Evolutionary conservation across 2,329 filamentous ascomycete species (phyloP).

Genomic region (Scedosporium boydii): DNA sequence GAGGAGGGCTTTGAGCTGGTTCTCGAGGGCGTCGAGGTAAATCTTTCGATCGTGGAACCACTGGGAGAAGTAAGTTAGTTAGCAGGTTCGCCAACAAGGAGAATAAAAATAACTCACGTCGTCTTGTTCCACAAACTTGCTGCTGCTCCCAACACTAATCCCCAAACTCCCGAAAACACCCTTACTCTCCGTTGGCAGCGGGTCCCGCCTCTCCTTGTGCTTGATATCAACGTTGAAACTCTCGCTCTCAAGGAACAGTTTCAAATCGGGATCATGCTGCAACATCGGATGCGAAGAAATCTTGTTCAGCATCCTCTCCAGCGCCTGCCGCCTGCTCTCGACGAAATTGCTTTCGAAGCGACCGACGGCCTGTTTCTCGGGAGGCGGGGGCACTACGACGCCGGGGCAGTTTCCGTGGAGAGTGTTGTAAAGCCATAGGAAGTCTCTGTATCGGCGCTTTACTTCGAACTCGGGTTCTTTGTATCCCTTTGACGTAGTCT

Average conservation of each 20-base stretch:
- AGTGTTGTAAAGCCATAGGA: slow-evolving; percentile 94
- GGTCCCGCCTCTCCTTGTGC: slow-evolving; percentile 90
- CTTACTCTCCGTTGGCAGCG: slow-evolving; percentile 79
- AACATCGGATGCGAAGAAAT: slow-evolving; percentile 79
- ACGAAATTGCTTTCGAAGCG: slow-evolving; percentile 96
- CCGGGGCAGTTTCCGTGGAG: slow-evolving; percentile 92
- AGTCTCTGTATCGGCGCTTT: slow-evolving; percentile 88
- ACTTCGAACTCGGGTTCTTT: slow-evolving; percentile 87
- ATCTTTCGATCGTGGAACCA: slow-evolving; percentile 98
- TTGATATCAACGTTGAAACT: slow-evolving; percentile 94
- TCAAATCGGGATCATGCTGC: slow-evolving; percentile 87
- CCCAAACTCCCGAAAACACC: slow-evolving; percentile 83
- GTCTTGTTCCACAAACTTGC: slow-evolving; percentile 96
- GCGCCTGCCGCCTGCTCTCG: slow-evolving; percentile 77
- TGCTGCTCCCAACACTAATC: slow-evolving; percentile 63
- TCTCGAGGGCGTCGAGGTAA: slow-evolving; percentile 89
- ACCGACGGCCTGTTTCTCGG: slow-evolving; percentile 95
- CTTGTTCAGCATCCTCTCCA: slow-evolving; percentile 98
- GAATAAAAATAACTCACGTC: slow-evolving; percentile 52
- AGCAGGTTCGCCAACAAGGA: neutral
- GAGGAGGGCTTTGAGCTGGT: slow-evolving; percentile 77
- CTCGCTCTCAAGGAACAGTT: slow-evolving; percentile 94
- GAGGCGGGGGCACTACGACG: slow-evolving; percentile 87
- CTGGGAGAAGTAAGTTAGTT: slow-evolving; percentile 27
- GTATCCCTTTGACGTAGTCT: slow-evolving; percentile 92